A percentile compares a stretch with the other conserved stretches of the same genome.
These are phyloP conservation scores for Neurospora terricola DNA, from an alignment of 495 filamentous ascomycete species.

Conservation along the genomic window DNA sequence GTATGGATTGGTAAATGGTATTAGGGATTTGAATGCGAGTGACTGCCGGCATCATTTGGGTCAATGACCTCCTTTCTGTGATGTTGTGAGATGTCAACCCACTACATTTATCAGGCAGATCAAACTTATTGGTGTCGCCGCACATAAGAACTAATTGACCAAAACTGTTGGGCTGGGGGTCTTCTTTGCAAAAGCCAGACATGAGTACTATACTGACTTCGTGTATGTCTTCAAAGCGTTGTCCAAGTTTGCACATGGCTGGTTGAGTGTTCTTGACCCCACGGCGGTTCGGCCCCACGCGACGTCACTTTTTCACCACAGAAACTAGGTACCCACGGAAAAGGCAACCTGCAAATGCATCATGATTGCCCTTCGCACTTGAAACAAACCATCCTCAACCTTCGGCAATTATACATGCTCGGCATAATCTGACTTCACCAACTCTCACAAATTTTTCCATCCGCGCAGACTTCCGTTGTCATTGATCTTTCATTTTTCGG, in stretches of 20 bases:
- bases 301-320: too few relatives aligned
- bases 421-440: background rate
- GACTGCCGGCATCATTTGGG: background rate
- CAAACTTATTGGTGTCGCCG: background rate
- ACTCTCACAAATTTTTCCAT: background rate
- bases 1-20: background rate
- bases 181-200: background rate
- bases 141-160: background rate
- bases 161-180: background rate
- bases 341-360: background rate
- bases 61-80: background rate
- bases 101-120: background rate
- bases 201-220: background rate
- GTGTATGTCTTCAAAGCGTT: background rate
- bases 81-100: background rate
- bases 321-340: too few relatives aligned
- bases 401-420: background rate
- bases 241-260: background rate
- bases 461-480: background rate
- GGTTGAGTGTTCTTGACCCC: background rate
- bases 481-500: background rate
- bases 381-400: background rate
- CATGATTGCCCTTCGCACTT: background rate
- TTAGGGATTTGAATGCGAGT: background rate
- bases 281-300: background rate